Conservation (phyloP, 2,329 filamentous ascomycete genomes). For the Fusarium metavorans region DNA sequence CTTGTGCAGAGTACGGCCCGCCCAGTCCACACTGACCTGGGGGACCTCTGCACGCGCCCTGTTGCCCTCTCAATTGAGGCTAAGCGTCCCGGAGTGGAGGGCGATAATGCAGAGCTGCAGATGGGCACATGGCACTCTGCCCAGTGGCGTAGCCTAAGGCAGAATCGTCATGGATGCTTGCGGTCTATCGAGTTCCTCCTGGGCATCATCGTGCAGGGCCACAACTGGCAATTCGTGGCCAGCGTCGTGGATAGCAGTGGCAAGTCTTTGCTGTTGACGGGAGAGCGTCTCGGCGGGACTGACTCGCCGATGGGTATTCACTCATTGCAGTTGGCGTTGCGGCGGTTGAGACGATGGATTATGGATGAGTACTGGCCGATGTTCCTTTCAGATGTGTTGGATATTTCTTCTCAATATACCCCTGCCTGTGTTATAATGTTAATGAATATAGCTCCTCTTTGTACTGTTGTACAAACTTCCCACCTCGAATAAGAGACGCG, state of each 20-base stretch:
- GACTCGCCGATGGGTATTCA: not conserved
- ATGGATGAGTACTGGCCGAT: not conserved
- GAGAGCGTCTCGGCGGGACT: not conserved
- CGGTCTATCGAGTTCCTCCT: not conserved
- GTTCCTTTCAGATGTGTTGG: not conserved
- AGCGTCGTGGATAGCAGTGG: not conserved
- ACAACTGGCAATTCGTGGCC: not conserved
- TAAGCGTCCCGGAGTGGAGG: not conserved
- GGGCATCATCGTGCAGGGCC: not conserved
- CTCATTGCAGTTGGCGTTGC: not conserved
- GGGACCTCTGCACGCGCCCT: not conserved
- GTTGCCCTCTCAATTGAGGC: not conserved
- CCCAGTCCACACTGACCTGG: constrained; percentile 46
- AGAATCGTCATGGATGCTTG: not conserved
- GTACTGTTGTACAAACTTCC: not conserved
- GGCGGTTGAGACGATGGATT: not conserved
- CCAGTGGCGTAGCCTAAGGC: not conserved
- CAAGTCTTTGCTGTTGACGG: not conserved
- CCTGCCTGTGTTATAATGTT: not conserved
- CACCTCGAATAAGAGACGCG: not conserved
- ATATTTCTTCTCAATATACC: not conserved
- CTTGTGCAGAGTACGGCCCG: constrained; percentile 14
- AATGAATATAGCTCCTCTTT: not conserved
- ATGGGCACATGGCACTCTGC: not conserved
- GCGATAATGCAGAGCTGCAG: not conserved